Base-by-base conservation (phyloP, 2,329 filamentous ascomycete genomes). In the Fusarium scirpi region DNA sequence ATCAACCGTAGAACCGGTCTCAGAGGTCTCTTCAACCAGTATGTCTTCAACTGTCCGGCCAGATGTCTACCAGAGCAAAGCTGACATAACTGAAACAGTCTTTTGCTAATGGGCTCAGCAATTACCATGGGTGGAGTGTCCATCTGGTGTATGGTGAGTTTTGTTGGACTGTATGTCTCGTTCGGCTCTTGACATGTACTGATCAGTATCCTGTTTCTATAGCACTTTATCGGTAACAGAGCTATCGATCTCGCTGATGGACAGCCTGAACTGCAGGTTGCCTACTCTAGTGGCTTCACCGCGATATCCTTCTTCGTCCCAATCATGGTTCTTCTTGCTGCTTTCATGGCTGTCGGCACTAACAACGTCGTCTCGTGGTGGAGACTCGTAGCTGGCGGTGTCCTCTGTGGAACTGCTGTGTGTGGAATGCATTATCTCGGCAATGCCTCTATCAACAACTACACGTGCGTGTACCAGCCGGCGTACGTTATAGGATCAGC, bases 391-490 rank as follows among this genome's bases (percentile, higher is more conserved):
- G 76, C 88, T 8, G 91, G 91, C 11, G 93, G 93, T 9, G 76
- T 89, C 2, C 84, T 94, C 45, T 91, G 91, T 3, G 94, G 94
- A 16, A 84, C 89, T 8, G 90, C 92, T 24, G 90, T 96, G 52
- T 93, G 91, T 64, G 92, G 91, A 32, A 96, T 97, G 93, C 92
- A 97, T 78, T 97, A 96, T 75, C 83, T 95, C 20, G 93, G 93
- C n/a, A 94, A 97, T 76, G 87, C 91, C 32, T 93, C 93, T 34
- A 94, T 95, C 66, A 85, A 85, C 29, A 95, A 97, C 77, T 97
- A 96, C 76, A 80, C 77, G 6, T 90, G 92, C 72, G 80, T 83
- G 13, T 94, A 94, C 72, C 79, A 81, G 6, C 76, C 82, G 16
- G 81, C 80, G 24, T 89, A 89, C 75, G 86, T 97, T 18, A 81